Percentiles rank a stretch among this genome's conserved stretches.
Conservation (phyloP, 2,329 filamentous ascomycete genomes). For the Dactylellina sp. region DNA sequence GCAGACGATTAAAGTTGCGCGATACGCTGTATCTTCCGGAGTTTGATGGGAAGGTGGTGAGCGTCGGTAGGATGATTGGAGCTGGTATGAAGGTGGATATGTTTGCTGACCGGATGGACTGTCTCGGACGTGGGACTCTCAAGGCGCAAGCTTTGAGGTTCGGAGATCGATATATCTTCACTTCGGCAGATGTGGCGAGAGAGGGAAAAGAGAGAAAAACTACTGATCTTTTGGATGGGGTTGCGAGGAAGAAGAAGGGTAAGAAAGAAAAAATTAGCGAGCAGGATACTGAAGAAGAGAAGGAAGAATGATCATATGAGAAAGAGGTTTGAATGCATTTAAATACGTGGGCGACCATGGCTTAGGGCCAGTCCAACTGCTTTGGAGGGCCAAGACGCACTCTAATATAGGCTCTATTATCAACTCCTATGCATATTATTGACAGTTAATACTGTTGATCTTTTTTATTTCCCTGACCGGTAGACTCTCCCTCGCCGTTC, state of each 20-base stretch:
- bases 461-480: no score
- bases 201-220: constrained; percentile 8
- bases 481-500: no score
- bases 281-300: not conserved
- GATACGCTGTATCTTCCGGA: constrained; percentile 22
- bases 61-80: constrained; percentile 1
- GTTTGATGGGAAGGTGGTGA: constrained; percentile 38
- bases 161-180: constrained; percentile 32
- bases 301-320: not conserved
- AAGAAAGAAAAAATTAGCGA: constrained; percentile 1
- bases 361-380: no score
- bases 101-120: constrained; percentile 3
- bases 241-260: constrained; percentile 7
- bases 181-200: constrained; percentile 16
- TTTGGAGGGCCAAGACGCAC: no score
- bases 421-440: no score
- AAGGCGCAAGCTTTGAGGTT: constrained; percentile 27
- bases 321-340: no score
- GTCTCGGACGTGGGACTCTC: not conserved
- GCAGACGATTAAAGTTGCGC: constrained; percentile 3
- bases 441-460: no score
- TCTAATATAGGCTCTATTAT: no score
- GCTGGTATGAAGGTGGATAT: constrained; percentile 18
- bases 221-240: constrained; percentile 12
- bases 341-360: no score